Evolutionary conservation across 1,284 basidiomycete genomes (phyloP).

Genomic region (Malassezia caprae): DNA sequence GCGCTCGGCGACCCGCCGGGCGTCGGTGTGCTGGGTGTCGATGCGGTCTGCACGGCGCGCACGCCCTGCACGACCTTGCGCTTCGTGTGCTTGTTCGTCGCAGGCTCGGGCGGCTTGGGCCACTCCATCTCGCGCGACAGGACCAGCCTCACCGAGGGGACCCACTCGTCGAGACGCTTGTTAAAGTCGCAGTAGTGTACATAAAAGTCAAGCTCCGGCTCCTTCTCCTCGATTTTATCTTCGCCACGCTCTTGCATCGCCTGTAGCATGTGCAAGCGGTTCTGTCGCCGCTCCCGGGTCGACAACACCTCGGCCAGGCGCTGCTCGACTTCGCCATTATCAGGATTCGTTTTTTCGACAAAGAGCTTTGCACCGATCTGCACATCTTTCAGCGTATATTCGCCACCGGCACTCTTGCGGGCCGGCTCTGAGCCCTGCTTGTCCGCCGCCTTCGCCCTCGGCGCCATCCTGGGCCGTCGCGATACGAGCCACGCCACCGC

Average conservation of each 20-base stretch:
- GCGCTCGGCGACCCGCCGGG: slow-evolving; percentile 50
- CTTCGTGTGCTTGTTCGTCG: slow-evolving; percentile 50
- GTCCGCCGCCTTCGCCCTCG: slow-evolving; percentile 15
- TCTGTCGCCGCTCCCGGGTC: slow-evolving; percentile 37
- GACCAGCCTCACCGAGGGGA: slow-evolving; percentile 75
- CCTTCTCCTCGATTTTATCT: slow-evolving; percentile 28
- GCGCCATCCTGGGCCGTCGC: slow-evolving; percentile 20
- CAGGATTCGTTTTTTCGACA: slow-evolving; percentile 39
- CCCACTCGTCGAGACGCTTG: slow-evolving; percentile 88
- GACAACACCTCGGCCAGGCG: slow-evolving; percentile 44
- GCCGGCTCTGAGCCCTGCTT: slow-evolving; percentile 1
- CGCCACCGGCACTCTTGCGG: slow-evolving; percentile 29
- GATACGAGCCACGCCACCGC: not conserved
- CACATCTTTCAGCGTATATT: slow-evolving; percentile 35
- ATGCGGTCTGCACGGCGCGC: slow-evolving; percentile 46
- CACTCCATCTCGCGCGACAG: slow-evolving; percentile 80
- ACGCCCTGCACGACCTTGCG: slow-evolving; percentile 33
- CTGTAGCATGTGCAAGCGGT: slow-evolving; percentile 24
- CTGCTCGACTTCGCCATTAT: slow-evolving; percentile 39
- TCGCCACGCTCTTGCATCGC: slow-evolving; percentile 25
- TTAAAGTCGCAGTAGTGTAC: slow-evolving; percentile 39
- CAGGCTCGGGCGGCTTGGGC: slow-evolving; percentile 58
- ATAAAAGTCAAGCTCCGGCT: slow-evolving; percentile 55
- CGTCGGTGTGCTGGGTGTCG: slow-evolving; percentile 52
- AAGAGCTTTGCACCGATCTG: slow-evolving; percentile 39